A percentile compares a stretch with the other conserved stretches of the same genome.
Conservation (phyloP, 306 rosid species). For the Castanea crenata region DNA sequence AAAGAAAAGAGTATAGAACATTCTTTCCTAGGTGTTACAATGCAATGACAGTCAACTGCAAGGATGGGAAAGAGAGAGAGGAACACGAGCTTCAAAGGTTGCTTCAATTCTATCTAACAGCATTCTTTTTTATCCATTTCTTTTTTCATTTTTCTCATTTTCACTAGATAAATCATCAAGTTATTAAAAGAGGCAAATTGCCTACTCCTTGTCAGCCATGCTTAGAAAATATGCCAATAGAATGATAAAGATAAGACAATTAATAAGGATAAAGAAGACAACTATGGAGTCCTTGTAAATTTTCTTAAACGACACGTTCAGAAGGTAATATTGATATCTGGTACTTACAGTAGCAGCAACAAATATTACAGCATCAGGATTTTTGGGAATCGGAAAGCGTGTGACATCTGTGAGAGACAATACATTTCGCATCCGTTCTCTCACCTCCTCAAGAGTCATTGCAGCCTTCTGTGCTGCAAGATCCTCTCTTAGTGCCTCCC, state of each 20-base stretch:
- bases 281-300: background rate
- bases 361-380: constrained; percentile 76
- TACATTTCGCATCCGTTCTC: constrained; percentile 86
- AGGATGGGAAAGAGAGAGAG: too few relatives aligned
- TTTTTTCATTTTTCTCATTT: background rate
- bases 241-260: background rate
- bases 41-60: too few relatives aligned
- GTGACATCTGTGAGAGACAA: constrained; percentile 97
- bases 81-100: too few relatives aligned
- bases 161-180: background rate
- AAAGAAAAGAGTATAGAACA: background rate
- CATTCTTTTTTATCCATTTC: background rate
- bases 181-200: background rate
- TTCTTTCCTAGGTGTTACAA: too few relatives aligned
- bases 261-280: background rate
- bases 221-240: background rate
- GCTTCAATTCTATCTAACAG: background rate
- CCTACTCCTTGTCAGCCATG: background rate
- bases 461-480: constrained; percentile 63
- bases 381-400: constrained; percentile 92
- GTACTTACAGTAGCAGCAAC: constrained; percentile 95
- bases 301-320: background rate
- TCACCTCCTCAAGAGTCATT: constrained; percentile 93
- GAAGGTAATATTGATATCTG: constrained; percentile 20
- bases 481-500: constrained; percentile 90